A percentile compares a stretch with the other conserved stretches of the same genome.
Conservation (phyloP, 345 rosid species). For the Limnanthes douglasii region DNA sequence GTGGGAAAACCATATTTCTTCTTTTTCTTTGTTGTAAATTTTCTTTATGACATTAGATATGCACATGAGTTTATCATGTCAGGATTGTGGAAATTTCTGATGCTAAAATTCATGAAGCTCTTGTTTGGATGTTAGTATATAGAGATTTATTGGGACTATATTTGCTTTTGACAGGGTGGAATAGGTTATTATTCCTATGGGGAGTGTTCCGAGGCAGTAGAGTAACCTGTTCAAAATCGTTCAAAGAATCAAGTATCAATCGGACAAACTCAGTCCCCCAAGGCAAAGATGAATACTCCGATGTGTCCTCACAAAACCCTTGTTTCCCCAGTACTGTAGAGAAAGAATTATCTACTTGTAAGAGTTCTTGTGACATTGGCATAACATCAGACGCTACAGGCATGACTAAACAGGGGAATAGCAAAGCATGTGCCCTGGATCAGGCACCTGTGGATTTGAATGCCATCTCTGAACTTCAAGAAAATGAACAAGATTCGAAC, state of each 20-base stretch:
- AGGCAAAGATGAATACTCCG: constrained; percentile 16
- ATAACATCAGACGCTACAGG: constrained; percentile 12
- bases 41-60: no score
- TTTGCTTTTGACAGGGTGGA: constrained; percentile 64
- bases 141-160: no score
- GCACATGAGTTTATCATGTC: no score
- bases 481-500: constrained; percentile 11
- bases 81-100: no score
- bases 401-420: constrained; percentile 12
- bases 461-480: constrained; percentile 11
- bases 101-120: no score
- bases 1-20: no score
- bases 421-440: constrained; percentile 15
- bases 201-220: constrained; percentile 76
- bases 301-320: constrained; percentile 13
- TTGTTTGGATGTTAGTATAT: no score
- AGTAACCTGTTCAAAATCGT: constrained; percentile 19
- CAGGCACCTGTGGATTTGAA: constrained; percentile 8
- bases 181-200: constrained; percentile 79
- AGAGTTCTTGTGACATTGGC: constrained; percentile 11
- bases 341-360: constrained; percentile 17
- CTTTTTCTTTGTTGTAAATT: no score
- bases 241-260: constrained; percentile 15
- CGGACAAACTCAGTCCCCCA: constrained; percentile 12
- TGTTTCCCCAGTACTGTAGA: constrained; percentile 18